phyloP scores from a whole-genome alignment of 345 rosid genomes.

The Murraya paniculata region DNA sequence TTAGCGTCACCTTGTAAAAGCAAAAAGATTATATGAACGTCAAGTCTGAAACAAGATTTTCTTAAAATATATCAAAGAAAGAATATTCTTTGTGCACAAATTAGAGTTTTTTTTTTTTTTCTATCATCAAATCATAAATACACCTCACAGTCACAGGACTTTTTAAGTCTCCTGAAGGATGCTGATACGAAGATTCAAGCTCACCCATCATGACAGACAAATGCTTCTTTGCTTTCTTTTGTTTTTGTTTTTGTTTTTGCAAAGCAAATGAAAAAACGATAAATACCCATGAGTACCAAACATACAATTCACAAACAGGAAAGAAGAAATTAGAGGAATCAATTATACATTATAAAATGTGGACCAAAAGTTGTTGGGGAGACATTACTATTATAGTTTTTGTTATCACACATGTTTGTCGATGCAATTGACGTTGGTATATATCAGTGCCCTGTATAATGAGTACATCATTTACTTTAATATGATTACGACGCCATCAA shows the following conservation, averaged over 20 bases:
- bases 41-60: no score
- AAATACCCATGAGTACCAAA: no score
- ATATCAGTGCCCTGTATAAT: no score
- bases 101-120: not conserved
- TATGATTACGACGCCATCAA: conserved; percentile 12
- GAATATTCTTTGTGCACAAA: not conserved
- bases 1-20: not conserved
- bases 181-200: not conserved
- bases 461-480: not conserved
- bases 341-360: no score
- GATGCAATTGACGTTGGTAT: no score
- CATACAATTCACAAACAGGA: not conserved
- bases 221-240: not conserved
- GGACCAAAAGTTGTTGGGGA: no score
- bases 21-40: not conserved
- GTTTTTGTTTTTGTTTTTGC: no score
- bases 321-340: not conserved
- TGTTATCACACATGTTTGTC: no score
- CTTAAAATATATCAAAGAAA: not conserved
- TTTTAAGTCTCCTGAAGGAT: no score
- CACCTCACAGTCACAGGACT: no score
- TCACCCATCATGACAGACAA: conserved; percentile 5
- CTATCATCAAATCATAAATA: not conserved
- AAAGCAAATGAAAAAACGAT: no score
- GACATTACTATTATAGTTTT: no score